Evolutionary conservation across 352 stramenopile genomes (phyloP).

Genomic region (Globisporangium apiculatum): DNA sequence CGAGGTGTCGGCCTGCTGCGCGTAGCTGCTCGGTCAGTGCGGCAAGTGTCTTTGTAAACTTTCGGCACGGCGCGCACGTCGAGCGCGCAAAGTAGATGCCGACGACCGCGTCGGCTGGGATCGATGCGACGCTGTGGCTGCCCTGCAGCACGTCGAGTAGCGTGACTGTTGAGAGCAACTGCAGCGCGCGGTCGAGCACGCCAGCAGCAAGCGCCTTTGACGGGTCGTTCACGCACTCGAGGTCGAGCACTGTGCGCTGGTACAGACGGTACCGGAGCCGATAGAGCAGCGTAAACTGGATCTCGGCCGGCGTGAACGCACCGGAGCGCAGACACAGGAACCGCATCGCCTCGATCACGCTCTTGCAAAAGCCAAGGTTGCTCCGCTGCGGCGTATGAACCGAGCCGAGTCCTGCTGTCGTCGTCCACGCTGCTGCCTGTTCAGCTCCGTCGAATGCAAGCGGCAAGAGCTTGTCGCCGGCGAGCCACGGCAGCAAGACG

Average conservation of each 20-base stretch:
- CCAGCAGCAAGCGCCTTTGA: slow-evolving; percentile 37
- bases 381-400: slow-evolving; percentile 62
- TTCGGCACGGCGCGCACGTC: slow-evolving; percentile 35
- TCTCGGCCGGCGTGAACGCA: slow-evolving; percentile 44
- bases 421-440: slow-evolving; percentile 23
- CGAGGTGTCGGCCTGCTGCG: slow-evolving; percentile 37
- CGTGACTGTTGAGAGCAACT: slow-evolving; percentile 48
- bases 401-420: slow-evolving; percentile 20
- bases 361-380: slow-evolving; percentile 80
- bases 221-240: slow-evolving; percentile 50
- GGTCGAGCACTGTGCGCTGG: slow-evolving; percentile 38
- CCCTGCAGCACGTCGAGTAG: slow-evolving; percentile 73
- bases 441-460: slow-evolving; percentile 39
- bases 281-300: slow-evolving; percentile 69
- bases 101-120: slow-evolving; percentile 50
- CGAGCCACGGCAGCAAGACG: slow-evolving; percentile 84
- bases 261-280: slow-evolving; percentile 66
- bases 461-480: slow-evolving; percentile 62
- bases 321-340: slow-evolving; percentile 55
- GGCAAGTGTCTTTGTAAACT: slow-evolving; percentile 46
- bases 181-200: slow-evolving; percentile 49
- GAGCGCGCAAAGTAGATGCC: slow-evolving; percentile 70
- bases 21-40: slow-evolving; percentile 38
- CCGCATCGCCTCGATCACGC: slow-evolving; percentile 64
- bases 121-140: slow-evolving; percentile 41